A percentile compares a stretch with the other conserved stretches of the same genome.
Conservation (phyloP, 1,284 basidiomycete genomes). For the Papiliotrema laurentii region DNA sequence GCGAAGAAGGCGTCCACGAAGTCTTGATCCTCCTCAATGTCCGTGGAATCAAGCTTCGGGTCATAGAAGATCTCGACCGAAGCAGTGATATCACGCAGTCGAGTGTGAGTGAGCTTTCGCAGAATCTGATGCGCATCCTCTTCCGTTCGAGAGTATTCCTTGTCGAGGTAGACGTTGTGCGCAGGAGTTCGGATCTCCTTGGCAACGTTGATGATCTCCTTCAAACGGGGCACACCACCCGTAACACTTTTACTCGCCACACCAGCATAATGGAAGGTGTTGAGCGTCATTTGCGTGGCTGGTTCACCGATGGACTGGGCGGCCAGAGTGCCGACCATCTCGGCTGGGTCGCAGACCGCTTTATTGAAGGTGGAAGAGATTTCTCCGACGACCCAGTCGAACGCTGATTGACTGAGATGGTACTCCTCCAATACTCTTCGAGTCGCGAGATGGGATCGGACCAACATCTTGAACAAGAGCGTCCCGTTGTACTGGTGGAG, state of each 20-base stretch:
- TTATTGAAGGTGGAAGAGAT: slow-evolving; percentile 92
- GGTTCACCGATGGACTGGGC: slow-evolving; percentile 99
- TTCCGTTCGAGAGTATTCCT: slow-evolving; percentile 75
- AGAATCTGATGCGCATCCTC: slow-evolving; percentile 43
- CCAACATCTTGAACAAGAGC: slow-evolving; percentile 85
- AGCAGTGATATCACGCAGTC: slow-evolving; percentile 88
- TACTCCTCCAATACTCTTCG: slow-evolving; percentile 79
- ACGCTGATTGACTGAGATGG: slow-evolving; percentile 84
- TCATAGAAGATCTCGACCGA: slow-evolving; percentile 99
- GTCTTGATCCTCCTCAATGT: slow-evolving; percentile 92
- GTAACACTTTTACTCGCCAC: slow-evolving; percentile 97
- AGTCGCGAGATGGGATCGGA: slow-evolving; percentile 79
- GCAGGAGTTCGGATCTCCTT: slow-evolving; percentile 98
- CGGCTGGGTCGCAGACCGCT: slow-evolving; percentile 85
- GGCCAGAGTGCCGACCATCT: slow-evolving; percentile 98
- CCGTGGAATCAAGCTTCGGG: slow-evolving; percentile 83
- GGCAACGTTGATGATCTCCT: slow-evolving; percentile 99
- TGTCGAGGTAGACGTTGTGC: slow-evolving; percentile 80
- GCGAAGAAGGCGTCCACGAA: slow-evolving; percentile 99
- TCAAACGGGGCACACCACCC: slow-evolving; percentile 93
- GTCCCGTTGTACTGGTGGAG: slow-evolving; percentile 88
- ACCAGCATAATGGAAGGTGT: slow-evolving; percentile 99
- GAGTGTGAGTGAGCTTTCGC: slow-evolving; percentile 74
- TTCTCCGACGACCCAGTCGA: slow-evolving; percentile 96
- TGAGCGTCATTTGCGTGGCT: slow-evolving; percentile 95